Evolutionary conservation across 208 protist genomes (phyloP).

Genomic region (Blastocrithidia nonstop): DNA sequence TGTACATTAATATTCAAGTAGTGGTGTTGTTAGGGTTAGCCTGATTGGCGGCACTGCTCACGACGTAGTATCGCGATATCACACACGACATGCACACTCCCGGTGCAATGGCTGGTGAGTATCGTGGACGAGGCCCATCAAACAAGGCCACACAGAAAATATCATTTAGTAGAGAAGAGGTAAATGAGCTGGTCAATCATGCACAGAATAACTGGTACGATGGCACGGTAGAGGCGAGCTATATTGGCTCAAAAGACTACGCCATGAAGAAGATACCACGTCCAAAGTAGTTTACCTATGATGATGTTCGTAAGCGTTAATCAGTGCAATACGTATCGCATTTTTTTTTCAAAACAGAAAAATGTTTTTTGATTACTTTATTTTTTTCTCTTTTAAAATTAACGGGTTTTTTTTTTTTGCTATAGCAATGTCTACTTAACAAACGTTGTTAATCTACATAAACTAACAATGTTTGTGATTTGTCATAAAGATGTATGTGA

Average conservation of each 20-base stretch:
- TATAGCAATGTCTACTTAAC: too few relatives aligned
- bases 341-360: background rate
- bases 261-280: conserved; percentile 71
- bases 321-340: background rate
- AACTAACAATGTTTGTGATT: too few relatives aligned
- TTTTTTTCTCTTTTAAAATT: conserved; percentile 3
- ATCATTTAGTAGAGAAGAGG: conserved; percentile 42
- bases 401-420: too few relatives aligned
- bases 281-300: conserved; percentile 65
- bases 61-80: conserved; percentile 38
- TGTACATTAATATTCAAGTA: conserved; percentile 75
- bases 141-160: conserved; percentile 49
- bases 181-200: conserved; percentile 38
- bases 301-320: conserved; percentile 68
- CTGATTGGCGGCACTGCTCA: conserved; percentile 64
- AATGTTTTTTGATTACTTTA: background rate
- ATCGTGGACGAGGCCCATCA: conserved; percentile 47
- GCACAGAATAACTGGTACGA: conserved; percentile 77
- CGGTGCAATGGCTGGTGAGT: conserved; percentile 72
- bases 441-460: too few relatives aligned
- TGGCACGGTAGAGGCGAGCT: conserved; percentile 52
- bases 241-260: conserved; percentile 80
- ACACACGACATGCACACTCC: conserved; percentile 67
- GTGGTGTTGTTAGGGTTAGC: conserved; percentile 57
- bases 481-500: too few relatives aligned